Conservation (phyloP, 1,284 basidiomycete genomes). For the Trichosporon asahii region DNA sequence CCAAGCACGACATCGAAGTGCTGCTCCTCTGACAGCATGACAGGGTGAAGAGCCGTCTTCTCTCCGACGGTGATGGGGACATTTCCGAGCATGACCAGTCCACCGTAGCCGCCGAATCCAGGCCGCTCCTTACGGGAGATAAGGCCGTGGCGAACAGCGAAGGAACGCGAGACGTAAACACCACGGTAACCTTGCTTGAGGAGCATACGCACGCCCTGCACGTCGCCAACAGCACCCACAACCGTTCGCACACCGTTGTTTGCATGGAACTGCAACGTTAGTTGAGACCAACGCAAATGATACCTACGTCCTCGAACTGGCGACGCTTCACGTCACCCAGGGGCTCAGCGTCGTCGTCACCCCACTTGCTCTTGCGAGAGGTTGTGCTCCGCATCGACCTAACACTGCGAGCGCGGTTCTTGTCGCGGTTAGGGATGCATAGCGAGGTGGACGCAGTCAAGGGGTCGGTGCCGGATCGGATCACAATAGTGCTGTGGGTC, state of each 20-base stretch:
- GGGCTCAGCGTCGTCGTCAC: slow-evolving; percentile 46
- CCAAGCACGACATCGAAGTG: slow-evolving; percentile 97
- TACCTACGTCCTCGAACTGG: slow-evolving; percentile 42
- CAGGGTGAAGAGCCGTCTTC: slow-evolving; percentile 55
- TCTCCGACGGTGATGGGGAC: slow-evolving; percentile 63
- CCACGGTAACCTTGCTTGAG: slow-evolving; percentile 89
- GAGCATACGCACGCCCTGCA: slow-evolving; percentile 84
- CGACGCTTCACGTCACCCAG: slow-evolving; percentile 40
- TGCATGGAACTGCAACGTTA: slow-evolving; percentile 62
- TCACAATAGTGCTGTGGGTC: not conserved
- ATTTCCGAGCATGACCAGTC: slow-evolving; percentile 61
- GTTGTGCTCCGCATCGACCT: slow-evolving; percentile 25
- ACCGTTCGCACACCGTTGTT: slow-evolving; percentile 93
- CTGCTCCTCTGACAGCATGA: slow-evolving; percentile 79
- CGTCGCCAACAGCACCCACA: slow-evolving; percentile 83
- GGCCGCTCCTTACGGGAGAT: slow-evolving; percentile 61
- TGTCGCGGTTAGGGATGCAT: slow-evolving; percentile 19
- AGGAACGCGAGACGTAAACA: slow-evolving; percentile 92
- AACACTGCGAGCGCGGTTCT: slow-evolving; percentile 23
- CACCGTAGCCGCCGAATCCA: slow-evolving; percentile 48
- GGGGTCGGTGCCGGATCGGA: slow-evolving; percentile 3
- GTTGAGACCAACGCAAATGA: not conserved
- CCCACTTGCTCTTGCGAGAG: slow-evolving; percentile 42
- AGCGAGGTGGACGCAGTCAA: slow-evolving; percentile 16
- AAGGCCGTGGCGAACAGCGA: slow-evolving; percentile 84